Percentiles rank a stretch among this genome's conserved stretches.
phyloP scores from a whole-genome alignment of 495 filamentous ascomycete species.

The Neurospora sp. region DNA sequence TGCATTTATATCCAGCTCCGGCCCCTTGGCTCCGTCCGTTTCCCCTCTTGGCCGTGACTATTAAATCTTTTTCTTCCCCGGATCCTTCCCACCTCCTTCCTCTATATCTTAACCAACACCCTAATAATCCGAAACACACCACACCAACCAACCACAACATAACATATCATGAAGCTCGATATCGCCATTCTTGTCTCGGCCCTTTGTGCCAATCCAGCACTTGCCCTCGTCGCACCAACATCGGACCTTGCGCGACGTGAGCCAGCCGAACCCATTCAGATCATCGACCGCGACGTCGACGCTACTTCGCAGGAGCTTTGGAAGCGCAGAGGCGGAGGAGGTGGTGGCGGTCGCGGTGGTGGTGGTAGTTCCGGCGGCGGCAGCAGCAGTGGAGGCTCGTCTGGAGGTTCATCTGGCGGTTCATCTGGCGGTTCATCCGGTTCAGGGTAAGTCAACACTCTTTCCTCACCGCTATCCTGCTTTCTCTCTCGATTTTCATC shows the following conservation, averaged over 20 bases:
- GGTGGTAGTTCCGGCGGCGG: slow-evolving; percentile 29
- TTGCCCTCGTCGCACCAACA: not conserved
- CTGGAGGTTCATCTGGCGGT: slow-evolving; percentile 16
- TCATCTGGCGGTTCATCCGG: slow-evolving; percentile 2
- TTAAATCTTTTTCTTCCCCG: not conserved
- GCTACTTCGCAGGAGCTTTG: slow-evolving; percentile 31
- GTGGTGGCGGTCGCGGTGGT: slow-evolving; percentile 39
- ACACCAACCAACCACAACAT: not conserved
- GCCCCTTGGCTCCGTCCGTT: not conserved
- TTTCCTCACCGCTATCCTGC: not conserved
- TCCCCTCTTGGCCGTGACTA: not conserved
- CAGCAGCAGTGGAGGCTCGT: slow-evolving; percentile 25
- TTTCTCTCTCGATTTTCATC: not conserved
- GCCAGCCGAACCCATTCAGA: slow-evolving; percentile 14
- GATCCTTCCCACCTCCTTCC: not conserved
- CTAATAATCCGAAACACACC: not conserved
- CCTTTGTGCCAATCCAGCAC: not conserved
- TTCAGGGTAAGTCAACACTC: slow-evolving; percentile 5
- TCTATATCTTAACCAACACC: not conserved
- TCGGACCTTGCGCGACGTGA: slow-evolving; percentile 9
- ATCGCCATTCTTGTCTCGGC: slow-evolving; percentile 2
- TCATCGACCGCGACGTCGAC: slow-evolving; percentile 11
- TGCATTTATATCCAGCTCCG: not conserved
- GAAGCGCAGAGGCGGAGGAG: slow-evolving; percentile 49
- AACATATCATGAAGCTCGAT: not conserved